Evolutionary conservation across 1,284 basidiomycete species (phyloP).

Genomic region (Schizopora paradoxa): DNA sequence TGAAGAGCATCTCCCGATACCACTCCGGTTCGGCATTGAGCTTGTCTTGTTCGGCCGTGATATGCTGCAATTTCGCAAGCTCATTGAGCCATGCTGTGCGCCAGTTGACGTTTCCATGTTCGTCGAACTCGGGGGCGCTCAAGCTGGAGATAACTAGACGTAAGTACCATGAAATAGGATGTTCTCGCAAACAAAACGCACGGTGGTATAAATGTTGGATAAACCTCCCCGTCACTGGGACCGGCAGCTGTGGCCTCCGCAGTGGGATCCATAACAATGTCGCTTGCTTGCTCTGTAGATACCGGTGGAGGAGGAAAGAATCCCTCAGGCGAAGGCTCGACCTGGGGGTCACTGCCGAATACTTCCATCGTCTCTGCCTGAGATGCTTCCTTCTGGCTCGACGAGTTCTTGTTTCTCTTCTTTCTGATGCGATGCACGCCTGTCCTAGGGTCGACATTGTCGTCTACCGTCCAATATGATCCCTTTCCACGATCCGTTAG

Average conservation of each 20-base stretch:
- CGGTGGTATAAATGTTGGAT: conserved; percentile 4
- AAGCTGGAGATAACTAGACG: conserved; percentile 27
- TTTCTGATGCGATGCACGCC: conserved; percentile 80
- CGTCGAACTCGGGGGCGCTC: conserved; percentile 64
- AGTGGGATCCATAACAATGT: too few relatives aligned
- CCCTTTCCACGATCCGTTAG: conserved; percentile 84
- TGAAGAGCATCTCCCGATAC: conserved; percentile 76
- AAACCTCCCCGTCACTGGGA: conserved; percentile 1
- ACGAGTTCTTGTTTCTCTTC: conserved; percentile 49
- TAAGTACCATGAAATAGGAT: neutral
- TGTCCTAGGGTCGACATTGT: conserved; percentile 79
- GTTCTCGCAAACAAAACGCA: neutral
- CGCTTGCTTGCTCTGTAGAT: too few relatives aligned
- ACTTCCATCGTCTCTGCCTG: conserved; percentile 9
- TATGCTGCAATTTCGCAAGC: conserved; percentile 60
- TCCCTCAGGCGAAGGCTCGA: conserved; percentile 51
- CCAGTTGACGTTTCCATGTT: conserved; percentile 75
- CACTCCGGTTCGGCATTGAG: conserved; percentile 71
- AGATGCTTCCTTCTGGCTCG: conserved; percentile 44
- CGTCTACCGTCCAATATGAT: conserved; percentile 85
- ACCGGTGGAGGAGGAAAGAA: too few relatives aligned
- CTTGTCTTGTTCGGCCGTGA: conserved; percentile 75
- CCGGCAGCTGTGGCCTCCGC: conserved; percentile 3
- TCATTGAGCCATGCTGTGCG: conserved; percentile 72
- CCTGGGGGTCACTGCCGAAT: conserved; percentile 29